Evolutionary conservation across 306 rosid genomes (phyloP), one percentile per base, ranked within the genome.

Genomic region (Calophaca sinica): DNA sequence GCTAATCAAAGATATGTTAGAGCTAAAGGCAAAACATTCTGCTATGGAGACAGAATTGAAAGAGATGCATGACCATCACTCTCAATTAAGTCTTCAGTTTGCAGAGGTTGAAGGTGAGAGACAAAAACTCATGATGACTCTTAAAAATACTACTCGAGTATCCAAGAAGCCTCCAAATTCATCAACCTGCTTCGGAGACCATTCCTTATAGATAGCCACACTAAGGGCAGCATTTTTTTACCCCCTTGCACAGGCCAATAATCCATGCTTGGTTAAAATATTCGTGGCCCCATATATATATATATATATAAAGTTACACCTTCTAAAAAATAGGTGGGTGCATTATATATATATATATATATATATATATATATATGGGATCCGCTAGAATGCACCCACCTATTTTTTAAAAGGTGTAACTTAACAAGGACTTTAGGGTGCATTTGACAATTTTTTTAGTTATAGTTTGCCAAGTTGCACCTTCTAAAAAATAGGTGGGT

Each of bases 81-180:
- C 97, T 64, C 97, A 92, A 69, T 76, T 96, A 76, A 96, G 98
- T 84, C 99, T 96, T 81, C 93, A 96, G 65, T 96, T 96, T 74
- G 99, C 98, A 5, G 98, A 96, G 85, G 96, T 92, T 45, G 99
- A 96, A 90, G 96, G 99, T 12, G 99, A 96, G 89, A 90, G 99
- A 82, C 98, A 96, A 64, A 92, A 92, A 64, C 98, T 96, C 53
- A 78, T 86, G 85, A 96, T 96, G 99, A 96, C 98, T 60, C 92
- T 96, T 45, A 92, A 90, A 87, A 92, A 90, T 57, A 86, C 86
- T 57, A 86, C 86, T 67, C 83, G 98, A 67, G 82, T 85, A 26
- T 77, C 98, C 32, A 90, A 84, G 86, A 96, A 86, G 84, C 68
- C 88, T 33, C 61, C 65, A 15, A 66, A 35, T 51, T 83, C 90